These are phyloP conservation scores for Malassezia yamatoensis DNA, from an alignment of 1,284 basidiomycete species.

Conservation along the genomic window DNA sequence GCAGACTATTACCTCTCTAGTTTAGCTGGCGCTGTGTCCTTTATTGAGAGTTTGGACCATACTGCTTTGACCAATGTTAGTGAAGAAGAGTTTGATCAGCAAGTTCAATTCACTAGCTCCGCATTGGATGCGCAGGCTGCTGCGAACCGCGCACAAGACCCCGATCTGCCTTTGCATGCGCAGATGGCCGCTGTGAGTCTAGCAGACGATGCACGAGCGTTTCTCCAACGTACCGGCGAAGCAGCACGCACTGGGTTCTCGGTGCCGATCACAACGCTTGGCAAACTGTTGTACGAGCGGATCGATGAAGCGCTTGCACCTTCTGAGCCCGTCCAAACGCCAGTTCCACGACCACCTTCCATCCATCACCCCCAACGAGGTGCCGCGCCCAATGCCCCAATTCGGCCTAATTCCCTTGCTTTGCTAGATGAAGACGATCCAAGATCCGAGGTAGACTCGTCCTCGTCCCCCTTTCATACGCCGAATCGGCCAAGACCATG, in stretches of 20 bases:
- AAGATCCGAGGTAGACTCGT: neutral
- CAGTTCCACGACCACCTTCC: neutral
- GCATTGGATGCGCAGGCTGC: slow-evolving; percentile 4
- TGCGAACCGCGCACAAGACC: neutral
- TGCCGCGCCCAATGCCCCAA: slow-evolving; percentile 21
- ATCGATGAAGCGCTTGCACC: slow-evolving; percentile 23
- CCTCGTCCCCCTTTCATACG: neutral
- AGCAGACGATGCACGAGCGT: slow-evolving; percentile 44
- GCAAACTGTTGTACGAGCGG: slow-evolving; percentile 39
- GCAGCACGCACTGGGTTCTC: slow-evolving; percentile 34
- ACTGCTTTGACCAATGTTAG: slow-evolving; percentile 81
- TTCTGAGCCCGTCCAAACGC: neutral
- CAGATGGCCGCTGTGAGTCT: slow-evolving; percentile 17
- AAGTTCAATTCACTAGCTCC: slow-evolving; percentile 15
- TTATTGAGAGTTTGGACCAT: slow-evolving; percentile 94
- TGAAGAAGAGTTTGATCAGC: slow-evolving; percentile 74
- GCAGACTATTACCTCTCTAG: slow-evolving; percentile 94
- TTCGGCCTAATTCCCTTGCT: neutral
- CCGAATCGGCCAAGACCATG: neutral
- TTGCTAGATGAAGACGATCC: neutral
- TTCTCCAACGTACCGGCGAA: slow-evolving; percentile 44
- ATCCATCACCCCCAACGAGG: slow-evolving; percentile 4
- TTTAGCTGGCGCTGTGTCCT: slow-evolving; percentile 73
- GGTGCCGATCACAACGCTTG: slow-evolving; percentile 39
- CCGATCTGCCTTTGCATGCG: slow-evolving; percentile 3